phyloP scores from a whole-genome alignment of 768 basidiomycete genomes.

The Mycena amicta region DNA sequence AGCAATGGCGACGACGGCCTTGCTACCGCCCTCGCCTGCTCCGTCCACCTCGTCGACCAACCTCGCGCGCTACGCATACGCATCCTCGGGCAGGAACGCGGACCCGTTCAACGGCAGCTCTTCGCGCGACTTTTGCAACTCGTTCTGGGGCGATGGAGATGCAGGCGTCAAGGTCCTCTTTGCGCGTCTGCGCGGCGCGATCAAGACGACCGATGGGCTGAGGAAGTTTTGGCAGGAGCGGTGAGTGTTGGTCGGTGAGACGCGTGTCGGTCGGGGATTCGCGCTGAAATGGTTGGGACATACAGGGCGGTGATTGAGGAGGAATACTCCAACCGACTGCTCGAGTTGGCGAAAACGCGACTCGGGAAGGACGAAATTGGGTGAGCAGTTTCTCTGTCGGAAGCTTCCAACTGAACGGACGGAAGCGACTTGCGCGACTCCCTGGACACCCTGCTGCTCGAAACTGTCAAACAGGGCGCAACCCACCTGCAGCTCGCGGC shows the following conservation, averaged over 20 bases:
- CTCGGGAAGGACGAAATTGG: slow-evolving; percentile 24
- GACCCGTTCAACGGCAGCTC: slow-evolving; percentile 22
- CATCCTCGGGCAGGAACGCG: too few relatives aligned
- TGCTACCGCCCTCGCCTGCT: too few relatives aligned
- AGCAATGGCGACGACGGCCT: too few relatives aligned
- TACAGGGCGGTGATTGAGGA: slow-evolving; percentile 18
- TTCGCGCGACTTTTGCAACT: slow-evolving; percentile 90
- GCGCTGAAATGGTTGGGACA: too few relatives aligned
- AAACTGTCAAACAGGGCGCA: slow-evolving; percentile 82
- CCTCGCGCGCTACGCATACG: too few relatives aligned
- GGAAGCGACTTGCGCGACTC: slow-evolving; percentile 84
- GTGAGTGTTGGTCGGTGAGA: too few relatives aligned
- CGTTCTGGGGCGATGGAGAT: slow-evolving; percentile 91
- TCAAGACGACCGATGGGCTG: slow-evolving; percentile 86
- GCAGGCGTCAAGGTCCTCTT: slow-evolving; percentile 89
- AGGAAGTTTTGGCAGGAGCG: slow-evolving; percentile 91
- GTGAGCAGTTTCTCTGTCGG: not conserved
- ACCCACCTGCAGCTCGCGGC: slow-evolving; percentile 75
- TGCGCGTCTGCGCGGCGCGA: slow-evolving; percentile 83
- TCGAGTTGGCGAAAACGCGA: slow-evolving; percentile 5
- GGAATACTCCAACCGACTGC: slow-evolving; percentile 17
- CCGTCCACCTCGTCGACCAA: too few relatives aligned
- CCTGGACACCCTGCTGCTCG: slow-evolving; percentile 75
- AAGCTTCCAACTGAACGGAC: too few relatives aligned
- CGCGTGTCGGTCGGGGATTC: too few relatives aligned